These are phyloP conservation scores for Adansonia rubrostipa DNA, from an alignment of 441 rosid genomes.

Conservation along the genomic window DNA sequence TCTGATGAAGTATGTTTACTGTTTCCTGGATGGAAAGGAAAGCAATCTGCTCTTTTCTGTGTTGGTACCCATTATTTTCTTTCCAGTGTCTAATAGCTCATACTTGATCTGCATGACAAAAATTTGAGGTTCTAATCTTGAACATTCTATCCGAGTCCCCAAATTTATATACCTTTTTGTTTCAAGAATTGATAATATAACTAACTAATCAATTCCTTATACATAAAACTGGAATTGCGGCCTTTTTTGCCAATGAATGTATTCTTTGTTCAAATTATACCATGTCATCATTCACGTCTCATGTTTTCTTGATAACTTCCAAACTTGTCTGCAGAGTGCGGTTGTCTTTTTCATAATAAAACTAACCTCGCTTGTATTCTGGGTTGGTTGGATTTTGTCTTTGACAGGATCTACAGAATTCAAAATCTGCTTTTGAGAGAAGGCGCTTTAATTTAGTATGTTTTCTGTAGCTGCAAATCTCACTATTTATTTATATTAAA, in stretches of 20 bases:
- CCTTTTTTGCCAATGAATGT: conserved; percentile 10
- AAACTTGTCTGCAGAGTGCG: background rate
- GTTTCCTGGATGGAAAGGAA: background rate
- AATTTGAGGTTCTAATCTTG: background rate
- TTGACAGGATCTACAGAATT: conserved; percentile 81
- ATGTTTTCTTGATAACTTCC: conserved; percentile 11
- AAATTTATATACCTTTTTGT: background rate
- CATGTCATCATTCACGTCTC: background rate
- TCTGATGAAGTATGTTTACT: background rate
- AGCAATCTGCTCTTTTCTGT: conserved; percentile 3
- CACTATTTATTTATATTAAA: conserved; percentile 5
- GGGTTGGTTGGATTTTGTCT: conserved; percentile 21
- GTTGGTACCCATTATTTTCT: conserved; percentile 5
- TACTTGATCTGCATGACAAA: conserved; percentile 3
- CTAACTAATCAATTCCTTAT: background rate
- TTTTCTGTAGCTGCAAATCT: conserved; percentile 28
- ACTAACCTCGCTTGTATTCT: conserved; percentile 8
- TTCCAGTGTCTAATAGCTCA: background rate
- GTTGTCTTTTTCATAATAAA: conserved; percentile 9
- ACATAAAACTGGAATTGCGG: background rate
- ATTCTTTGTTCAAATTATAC: conserved; percentile 4
- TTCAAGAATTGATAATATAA: conserved; percentile 8
- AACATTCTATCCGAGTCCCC: background rate
- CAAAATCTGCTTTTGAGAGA: conserved; percentile 85
- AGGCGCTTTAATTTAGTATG: conserved; percentile 95